Evolutionary conservation across 345 rosid species (phyloP).

Genomic region (Noccaea caerulescens): DNA sequence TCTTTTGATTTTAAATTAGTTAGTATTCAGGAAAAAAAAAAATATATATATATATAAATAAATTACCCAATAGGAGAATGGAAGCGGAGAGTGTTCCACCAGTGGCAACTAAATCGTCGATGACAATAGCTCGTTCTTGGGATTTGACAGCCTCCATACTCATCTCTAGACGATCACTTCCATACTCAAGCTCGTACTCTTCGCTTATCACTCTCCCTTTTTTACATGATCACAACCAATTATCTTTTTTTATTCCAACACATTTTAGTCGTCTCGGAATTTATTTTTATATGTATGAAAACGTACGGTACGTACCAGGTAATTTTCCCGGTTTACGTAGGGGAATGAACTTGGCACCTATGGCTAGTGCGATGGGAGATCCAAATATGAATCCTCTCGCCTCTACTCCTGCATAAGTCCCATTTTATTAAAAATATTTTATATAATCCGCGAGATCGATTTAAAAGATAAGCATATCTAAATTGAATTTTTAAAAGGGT

Average conservation of each 20-base stretch:
- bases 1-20: too few relatives aligned
- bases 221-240: background rate
- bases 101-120: constrained; percentile 91
- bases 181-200: constrained; percentile 82
- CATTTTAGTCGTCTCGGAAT: background rate
- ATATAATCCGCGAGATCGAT: background rate
- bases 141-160: constrained; percentile 72
- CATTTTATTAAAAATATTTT: background rate
- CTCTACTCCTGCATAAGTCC: constrained; percentile 61
- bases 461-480: background rate
- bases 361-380: constrained; percentile 84
- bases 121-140: constrained; percentile 69
- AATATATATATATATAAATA: background rate
- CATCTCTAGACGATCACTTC: constrained; percentile 87
- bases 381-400: constrained; percentile 98
- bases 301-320: constrained; percentile 57
- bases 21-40: background rate
- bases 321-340: constrained; percentile 81
- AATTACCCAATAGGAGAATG: constrained; percentile 73
- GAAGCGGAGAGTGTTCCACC: constrained; percentile 96
- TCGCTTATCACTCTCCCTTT: constrained; percentile 77
- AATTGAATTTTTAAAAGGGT: background rate
- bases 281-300: background rate
- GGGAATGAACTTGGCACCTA: constrained; percentile 93
- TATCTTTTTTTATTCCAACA: background rate